Percentiles rank a stretch among this genome's conserved stretches.
Conservation (phyloP, 108 stramenopile species). For the Asterionellopsis glacialis region DNA sequence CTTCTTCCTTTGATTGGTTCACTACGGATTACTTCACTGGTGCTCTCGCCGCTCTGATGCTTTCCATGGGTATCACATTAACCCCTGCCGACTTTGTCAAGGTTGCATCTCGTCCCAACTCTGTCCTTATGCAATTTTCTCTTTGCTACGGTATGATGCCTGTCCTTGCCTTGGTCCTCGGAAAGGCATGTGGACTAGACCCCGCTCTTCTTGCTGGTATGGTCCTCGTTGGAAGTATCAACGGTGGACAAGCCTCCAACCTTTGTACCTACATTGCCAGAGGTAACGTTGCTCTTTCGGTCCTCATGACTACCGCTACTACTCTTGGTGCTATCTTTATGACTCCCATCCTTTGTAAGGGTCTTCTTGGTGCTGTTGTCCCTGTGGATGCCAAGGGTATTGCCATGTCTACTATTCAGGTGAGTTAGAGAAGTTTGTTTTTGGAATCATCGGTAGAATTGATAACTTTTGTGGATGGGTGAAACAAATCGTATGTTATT, state of each 20-base stretch:
- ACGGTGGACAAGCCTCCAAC: constrained; percentile 97
- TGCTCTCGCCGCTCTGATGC: constrained; percentile 91
- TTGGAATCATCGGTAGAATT: constrained; percentile 4
- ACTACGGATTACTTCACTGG: constrained; percentile 95
- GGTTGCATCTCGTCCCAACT: constrained; percentile 81
- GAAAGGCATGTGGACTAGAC: constrained; percentile 72
- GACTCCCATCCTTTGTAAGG: constrained; percentile 96
- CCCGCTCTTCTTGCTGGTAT: constrained; percentile 93
- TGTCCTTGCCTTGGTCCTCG: constrained; percentile 74
- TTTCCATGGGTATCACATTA: constrained; percentile 98
- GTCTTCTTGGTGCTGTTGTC: constrained; percentile 89
- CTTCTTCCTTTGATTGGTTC: constrained; percentile 93
- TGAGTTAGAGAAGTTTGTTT: constrained; percentile 16
- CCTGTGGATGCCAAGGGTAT: constrained; percentile 96
- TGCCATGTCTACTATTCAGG: constrained; percentile 90
- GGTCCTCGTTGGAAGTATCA: constrained; percentile 94
- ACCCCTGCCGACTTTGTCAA: constrained; percentile 88
- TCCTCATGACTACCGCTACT: constrained; percentile 97
- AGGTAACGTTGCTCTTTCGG: constrained; percentile 94
- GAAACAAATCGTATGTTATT: too few relatives aligned
- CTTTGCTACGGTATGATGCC: constrained; percentile 98
- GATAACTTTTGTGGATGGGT: background rate
- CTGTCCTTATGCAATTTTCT: constrained; percentile 89
- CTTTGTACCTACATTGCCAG: constrained; percentile 97
- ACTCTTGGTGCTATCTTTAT: constrained; percentile 96